Evolutionary conservation across 2,329 filamentous ascomycete species (phyloP).

Genomic region (Phaeoacremonium minimum): DNA sequence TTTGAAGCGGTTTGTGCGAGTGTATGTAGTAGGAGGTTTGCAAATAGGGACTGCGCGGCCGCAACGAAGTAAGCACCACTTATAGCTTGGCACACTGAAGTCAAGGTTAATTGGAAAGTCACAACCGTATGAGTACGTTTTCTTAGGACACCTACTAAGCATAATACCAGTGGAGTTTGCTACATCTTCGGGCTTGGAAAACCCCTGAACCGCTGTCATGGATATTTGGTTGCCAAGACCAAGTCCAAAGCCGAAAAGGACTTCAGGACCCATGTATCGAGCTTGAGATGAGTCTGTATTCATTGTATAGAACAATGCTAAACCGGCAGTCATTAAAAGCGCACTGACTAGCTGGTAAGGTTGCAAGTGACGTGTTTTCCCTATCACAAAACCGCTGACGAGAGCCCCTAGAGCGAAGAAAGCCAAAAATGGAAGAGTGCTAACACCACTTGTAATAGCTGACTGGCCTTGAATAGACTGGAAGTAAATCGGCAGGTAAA

Average conservation of each 20-base stretch:
- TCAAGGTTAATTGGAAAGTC: too few relatives aligned
- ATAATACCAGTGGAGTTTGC: slow-evolving; percentile 4
- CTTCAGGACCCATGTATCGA: slow-evolving; percentile 6
- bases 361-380: background rate
- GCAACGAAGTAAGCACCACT: slow-evolving; percentile 34
- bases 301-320: background rate
- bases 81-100: slow-evolving; percentile 12
- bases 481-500: slow-evolving; percentile 5
- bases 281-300: slow-evolving; percentile 1
- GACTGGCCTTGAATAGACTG: slow-evolving; percentile 3
- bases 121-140: too few relatives aligned
- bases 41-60: slow-evolving; percentile 27
- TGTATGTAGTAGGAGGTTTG: slow-evolving; percentile 21
- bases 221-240: slow-evolving; percentile 9
- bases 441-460: slow-evolving; percentile 3
- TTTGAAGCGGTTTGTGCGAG: slow-evolving; percentile 16
- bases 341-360: slow-evolving; percentile 19
- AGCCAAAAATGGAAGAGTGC: slow-evolving; percentile 2
- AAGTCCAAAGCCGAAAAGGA: slow-evolving; percentile 7
- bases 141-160: slow-evolving; percentile 3
- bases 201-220: slow-evolving; percentile 8
- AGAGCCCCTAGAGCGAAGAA: slow-evolving; percentile 4
- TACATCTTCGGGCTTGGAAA: slow-evolving; percentile 8
- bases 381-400: slow-evolving; percentile 1
- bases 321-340: background rate